Evolutionary conservation across 257 asterid species (phyloP), one percentile per base, ranked within the genome.

Genomic region (Nemophila menziesii): DNA sequence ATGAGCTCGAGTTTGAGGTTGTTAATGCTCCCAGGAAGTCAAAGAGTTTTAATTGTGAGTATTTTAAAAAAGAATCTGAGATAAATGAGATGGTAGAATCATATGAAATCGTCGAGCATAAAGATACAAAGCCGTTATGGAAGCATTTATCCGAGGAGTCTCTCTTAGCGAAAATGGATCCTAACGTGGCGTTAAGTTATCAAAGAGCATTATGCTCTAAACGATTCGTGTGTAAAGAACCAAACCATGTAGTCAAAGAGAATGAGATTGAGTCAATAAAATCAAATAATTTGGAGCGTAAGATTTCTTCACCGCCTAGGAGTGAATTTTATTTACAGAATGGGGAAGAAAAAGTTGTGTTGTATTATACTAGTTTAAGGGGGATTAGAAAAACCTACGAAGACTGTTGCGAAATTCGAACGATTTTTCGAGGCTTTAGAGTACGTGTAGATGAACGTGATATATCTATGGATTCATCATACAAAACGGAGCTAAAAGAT

Each of bases 331-430:
- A 15, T 52, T 45, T 73, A n/a, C 20, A 27, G 0, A 67, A 65
- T 18, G 71, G 40, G 39, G 74, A 68, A 21, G 70, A 76, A 44
- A 75, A 70, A 75, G 62, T 78, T 57, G 83, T 86, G 4, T 14
- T 86, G 62, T 81, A 75, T 42, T 77, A 71, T 54, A 86, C 96
- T 48, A 76, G 92, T 57, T 70, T 81, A 79, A 78, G 92, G 63
- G 89, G 92, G 5, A 87, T 79, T 48, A 73, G 93, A 82, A 87
- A 75, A 70, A 82, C 93, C 0, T 77, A 68, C 18, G 93, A 86
- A 61, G 96, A 86, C 42, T 86, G 93, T 41, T 74, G 87, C 36
- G 61, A 71, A 3, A 82, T 71, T 13, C 66, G 86, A 20, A 83
- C 63, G 80, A 87, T 87, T 44, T 59, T 87, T 16, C 58, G 82